Evolutionary conservation across 805 yeast genomes (phyloP).

Genomic region (Candida tallmaniae): DNA sequence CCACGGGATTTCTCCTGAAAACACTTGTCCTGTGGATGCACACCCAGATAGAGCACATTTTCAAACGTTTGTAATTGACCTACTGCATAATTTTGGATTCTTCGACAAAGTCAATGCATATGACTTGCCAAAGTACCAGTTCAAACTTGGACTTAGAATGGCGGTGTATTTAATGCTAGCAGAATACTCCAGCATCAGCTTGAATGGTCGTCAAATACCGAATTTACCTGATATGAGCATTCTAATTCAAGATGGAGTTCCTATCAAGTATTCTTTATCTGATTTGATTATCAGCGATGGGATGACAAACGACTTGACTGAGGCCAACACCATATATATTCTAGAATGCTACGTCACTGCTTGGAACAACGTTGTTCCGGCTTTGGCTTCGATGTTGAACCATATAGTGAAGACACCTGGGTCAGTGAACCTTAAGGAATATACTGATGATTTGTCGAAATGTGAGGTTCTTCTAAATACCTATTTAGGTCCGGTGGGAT

Average conservation of each 20-base stretch:
- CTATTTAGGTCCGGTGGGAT: not conserved
- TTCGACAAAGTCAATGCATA: not conserved
- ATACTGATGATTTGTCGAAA: not conserved
- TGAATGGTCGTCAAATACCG: not conserved
- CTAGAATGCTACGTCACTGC: conserved; percentile 30
- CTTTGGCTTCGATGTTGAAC: conserved; percentile 12
- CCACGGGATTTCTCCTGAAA: conserved; percentile 30
- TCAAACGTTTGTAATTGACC: conserved; percentile 18
- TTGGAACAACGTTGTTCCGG: conserved; percentile 19
- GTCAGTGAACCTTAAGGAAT: not conserved
- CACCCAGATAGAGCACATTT: conserved; percentile 34
- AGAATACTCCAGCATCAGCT: conserved; percentile 9
- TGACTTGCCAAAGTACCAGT: conserved; percentile 13
- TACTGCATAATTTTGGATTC: conserved; percentile 1
- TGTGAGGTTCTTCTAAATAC: not conserved
- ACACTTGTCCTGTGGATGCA: conserved; percentile 34
- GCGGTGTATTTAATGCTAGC: conserved; percentile 44
- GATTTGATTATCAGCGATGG: conserved; percentile 1
- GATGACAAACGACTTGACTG: not conserved
- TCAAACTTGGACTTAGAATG: conserved; percentile 51
- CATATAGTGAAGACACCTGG: conserved; percentile 3
- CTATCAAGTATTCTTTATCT: not conserved
- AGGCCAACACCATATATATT: conserved; percentile 8
- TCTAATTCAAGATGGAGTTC: not conserved
- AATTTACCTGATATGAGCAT: not conserved